A percentile compares a stretch with the other conserved stretches of the same genome.
These are phyloP conservation scores for Candida neerlandica DNA, from an alignment of 1,139 yeast genomes.

Conservation along the genomic window DNA sequence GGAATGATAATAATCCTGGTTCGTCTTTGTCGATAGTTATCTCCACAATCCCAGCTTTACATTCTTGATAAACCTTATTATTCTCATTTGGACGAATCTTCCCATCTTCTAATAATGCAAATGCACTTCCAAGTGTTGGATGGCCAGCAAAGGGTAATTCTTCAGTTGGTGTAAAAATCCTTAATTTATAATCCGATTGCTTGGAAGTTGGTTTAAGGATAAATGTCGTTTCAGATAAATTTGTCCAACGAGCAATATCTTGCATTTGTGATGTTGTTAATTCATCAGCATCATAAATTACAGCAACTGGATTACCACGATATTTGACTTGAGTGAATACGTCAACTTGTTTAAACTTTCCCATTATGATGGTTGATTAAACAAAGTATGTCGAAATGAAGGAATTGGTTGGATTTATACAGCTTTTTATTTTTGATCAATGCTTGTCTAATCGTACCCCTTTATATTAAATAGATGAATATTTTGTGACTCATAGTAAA, in stretches of 20 bases:
- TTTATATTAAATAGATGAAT: no score
- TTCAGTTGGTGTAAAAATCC: slow-evolving; percentile 47
- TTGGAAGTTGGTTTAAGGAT: slow-evolving; percentile 36
- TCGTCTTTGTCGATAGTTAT: slow-evolving; percentile 21
- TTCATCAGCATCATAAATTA: slow-evolving; percentile 38
- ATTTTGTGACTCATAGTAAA: no score
- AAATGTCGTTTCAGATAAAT: slow-evolving; percentile 58
- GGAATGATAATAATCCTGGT: slow-evolving; percentile 19
- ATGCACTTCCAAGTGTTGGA: slow-evolving; percentile 57
- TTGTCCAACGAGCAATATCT: slow-evolving; percentile 55
- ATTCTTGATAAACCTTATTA: slow-evolving; percentile 41
- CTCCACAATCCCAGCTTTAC: slow-evolving; percentile 45
- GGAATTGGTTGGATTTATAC: no score
- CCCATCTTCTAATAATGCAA: slow-evolving; percentile 41
- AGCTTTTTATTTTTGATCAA: no score
- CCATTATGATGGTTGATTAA: slow-evolving; percentile 8
- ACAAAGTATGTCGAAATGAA: neutral
- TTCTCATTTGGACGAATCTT: slow-evolving; percentile 21
- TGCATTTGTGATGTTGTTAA: slow-evolving; percentile 41
- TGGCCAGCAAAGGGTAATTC: slow-evolving; percentile 66
- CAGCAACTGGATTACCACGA: slow-evolving; percentile 61
- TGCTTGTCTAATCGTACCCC: no score
- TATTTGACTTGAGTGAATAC: slow-evolving; percentile 46
- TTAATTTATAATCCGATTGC: slow-evolving; percentile 45
- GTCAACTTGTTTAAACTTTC: slow-evolving; percentile 50